Evolutionary conservation across 2,329 filamentous ascomycete genomes (phyloP).

Genomic region (Beauveria varroae): DNA sequence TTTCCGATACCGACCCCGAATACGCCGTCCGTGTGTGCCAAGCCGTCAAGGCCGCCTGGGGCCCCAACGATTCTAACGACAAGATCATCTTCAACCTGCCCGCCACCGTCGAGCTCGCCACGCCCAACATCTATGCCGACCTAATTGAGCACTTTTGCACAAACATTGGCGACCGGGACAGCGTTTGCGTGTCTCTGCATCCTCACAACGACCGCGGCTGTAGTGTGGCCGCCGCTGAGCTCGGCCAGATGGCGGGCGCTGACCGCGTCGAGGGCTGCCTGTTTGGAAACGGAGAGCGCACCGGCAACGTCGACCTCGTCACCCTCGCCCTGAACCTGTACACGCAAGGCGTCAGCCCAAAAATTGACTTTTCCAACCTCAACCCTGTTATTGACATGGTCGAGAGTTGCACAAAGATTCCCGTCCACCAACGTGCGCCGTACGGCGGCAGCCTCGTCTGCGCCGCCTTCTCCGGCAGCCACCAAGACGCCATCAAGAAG

Average conservation of each 20-base stretch:
- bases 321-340: conserved; percentile 91
- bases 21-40: conserved; percentile 80
- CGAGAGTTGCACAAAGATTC: conserved; percentile 90
- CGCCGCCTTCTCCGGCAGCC: conserved; percentile 83
- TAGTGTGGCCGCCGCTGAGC: conserved; percentile 79
- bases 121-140: conserved; percentile 92
- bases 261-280: conserved; percentile 91
- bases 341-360: conserved; percentile 79
- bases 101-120: conserved; percentile 90
- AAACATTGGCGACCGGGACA: conserved; percentile 76
- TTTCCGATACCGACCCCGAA: conserved; percentile 83
- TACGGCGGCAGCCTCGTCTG: conserved; percentile 91
- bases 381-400: conserved; percentile 79
- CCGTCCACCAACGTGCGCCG: conserved; percentile 79
- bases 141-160: conserved; percentile 94
- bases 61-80: conserved; percentile 65
- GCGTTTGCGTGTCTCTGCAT: conserved; percentile 82
- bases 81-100: conserved; percentile 91
- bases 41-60: conserved; percentile 92
- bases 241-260: conserved; percentile 94
- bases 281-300: conserved; percentile 87
- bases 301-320: conserved; percentile 91
- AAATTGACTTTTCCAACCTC: conserved; percentile 88
- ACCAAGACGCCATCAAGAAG: conserved; percentile 96
- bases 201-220: conserved; percentile 93